These are phyloP conservation scores for Echinochloa phyllopogon DNA, from an alignment of 176 grass and related monocot genomes.

Conservation along the genomic window DNA sequence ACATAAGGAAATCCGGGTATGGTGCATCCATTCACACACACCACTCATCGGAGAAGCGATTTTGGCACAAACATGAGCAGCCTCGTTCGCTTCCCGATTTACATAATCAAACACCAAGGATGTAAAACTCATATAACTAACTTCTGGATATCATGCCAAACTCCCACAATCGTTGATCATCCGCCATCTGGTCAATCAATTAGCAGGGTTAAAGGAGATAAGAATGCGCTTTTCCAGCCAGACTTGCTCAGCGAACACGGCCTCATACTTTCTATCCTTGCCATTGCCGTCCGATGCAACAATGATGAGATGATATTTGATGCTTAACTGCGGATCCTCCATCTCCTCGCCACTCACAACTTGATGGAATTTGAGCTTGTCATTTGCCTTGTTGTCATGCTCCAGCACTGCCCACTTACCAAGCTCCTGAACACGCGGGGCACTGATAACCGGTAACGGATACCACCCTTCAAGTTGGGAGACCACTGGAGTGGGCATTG, in stretches of 20 bases:
- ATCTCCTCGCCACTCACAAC: slow-evolving; percentile 24
- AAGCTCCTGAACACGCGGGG: slow-evolving; percentile 20
- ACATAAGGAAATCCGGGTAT: too few species aligned
- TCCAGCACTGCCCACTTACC: slow-evolving; percentile 46
- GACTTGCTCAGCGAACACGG: background rate
- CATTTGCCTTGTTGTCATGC: slow-evolving; percentile 30
- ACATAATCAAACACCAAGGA: too few species aligned
- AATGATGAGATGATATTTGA: slow-evolving; percentile 49
- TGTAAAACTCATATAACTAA: too few species aligned
- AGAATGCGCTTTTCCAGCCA: background rate
- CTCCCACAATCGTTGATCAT: too few species aligned
- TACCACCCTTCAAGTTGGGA: background rate
- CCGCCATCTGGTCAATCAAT: background rate
- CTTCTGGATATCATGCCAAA: too few species aligned
- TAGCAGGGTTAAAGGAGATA: background rate
- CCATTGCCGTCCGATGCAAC: background rate
- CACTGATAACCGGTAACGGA: background rate
- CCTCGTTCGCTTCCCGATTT: too few species aligned
- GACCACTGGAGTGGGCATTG: background rate
- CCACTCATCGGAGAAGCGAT: too few species aligned
- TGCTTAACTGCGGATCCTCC: slow-evolving; percentile 27
- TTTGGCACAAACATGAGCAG: too few species aligned
- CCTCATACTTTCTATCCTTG: slow-evolving; percentile 26
- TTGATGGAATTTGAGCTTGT: slow-evolving; percentile 10
- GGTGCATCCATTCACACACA: too few species aligned